Evolutionary conservation across 352 stramenopile genomes (phyloP).

Genomic region (Aphanomyces cochlioides): DNA sequence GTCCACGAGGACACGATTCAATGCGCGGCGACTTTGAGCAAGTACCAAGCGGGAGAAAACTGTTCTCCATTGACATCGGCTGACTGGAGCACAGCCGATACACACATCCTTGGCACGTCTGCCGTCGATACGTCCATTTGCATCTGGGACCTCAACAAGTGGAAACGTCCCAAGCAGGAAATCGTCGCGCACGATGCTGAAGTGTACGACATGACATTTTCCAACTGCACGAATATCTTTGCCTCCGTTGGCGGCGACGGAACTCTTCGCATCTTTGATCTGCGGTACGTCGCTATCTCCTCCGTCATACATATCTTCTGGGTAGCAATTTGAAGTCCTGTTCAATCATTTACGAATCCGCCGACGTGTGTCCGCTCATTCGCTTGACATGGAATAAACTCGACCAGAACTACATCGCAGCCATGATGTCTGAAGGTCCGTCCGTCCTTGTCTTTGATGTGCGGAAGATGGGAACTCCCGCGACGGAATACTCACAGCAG

Average conservation of each 20-base stretch:
- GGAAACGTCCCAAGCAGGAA: slow-evolving; percentile 84
- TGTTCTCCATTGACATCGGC: slow-evolving; percentile 97
- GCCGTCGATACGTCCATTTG: slow-evolving; percentile 98
- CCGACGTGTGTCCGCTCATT: slow-evolving; percentile 85
- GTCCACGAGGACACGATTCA: slow-evolving; percentile 72
- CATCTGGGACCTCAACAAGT: slow-evolving; percentile 97
- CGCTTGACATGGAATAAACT: slow-evolving; percentile 96
- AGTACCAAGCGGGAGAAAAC: slow-evolving; percentile 86
- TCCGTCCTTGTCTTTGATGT: slow-evolving; percentile 96
- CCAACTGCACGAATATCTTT: slow-evolving; percentile 92
- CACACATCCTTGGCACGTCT: slow-evolving; percentile 93
- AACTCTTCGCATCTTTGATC: slow-evolving; percentile 96
- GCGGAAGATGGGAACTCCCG: slow-evolving; percentile 84
- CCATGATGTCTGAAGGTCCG: slow-evolving; percentile 88
- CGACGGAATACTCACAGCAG: slow-evolving; percentile 89
- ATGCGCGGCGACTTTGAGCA: slow-evolving; percentile 64
- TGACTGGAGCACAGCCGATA: slow-evolving; percentile 97
- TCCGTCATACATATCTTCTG: neutral
- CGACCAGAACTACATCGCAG: slow-evolving; percentile 96
- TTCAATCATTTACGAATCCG: slow-evolving; percentile 96
- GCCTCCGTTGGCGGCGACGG: slow-evolving; percentile 95
- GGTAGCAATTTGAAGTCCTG: slow-evolving; percentile 82
- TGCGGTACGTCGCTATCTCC: slow-evolving; percentile 55
- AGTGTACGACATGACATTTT: slow-evolving; percentile 98
- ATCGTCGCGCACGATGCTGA: slow-evolving; percentile 98